Evolutionary conservation across 768 basidiomycete genomes (phyloP).

Genomic region (Boletus pseudopeckii): DNA sequence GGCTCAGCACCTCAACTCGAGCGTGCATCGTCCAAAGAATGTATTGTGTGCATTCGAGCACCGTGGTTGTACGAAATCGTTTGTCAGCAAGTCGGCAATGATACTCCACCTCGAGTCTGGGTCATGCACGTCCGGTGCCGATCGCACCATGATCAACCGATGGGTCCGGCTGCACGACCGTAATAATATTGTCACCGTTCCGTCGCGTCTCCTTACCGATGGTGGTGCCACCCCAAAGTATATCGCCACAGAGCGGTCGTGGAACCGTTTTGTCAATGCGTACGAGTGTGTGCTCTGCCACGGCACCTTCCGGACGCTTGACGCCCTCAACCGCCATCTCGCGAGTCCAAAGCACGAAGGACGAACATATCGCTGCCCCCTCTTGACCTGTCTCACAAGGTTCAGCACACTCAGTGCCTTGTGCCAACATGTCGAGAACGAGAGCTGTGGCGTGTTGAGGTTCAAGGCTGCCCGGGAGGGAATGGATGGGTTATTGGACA

Average conservation of each 20-base stretch:
- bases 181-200: slow-evolving; percentile 51
- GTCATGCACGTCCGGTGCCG: slow-evolving; percentile 48
- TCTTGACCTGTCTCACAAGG: slow-evolving; percentile 37
- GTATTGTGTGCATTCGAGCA: slow-evolving; percentile 37
- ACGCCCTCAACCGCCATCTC: slow-evolving; percentile 57
- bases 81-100: slow-evolving; percentile 54
- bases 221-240: slow-evolving; percentile 5
- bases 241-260: slow-evolving; percentile 38
- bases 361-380: slow-evolving; percentile 54
- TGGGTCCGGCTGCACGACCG: slow-evolving; percentile 43
- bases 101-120: slow-evolving; percentile 64
- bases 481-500: slow-evolving; percentile 35
- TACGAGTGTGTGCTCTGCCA: slow-evolving; percentile 71
- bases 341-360: slow-evolving; percentile 57
- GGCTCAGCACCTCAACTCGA: slow-evolving; percentile 51
- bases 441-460: slow-evolving; percentile 50
- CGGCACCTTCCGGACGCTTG: slow-evolving; percentile 36
- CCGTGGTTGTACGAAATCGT: slow-evolving; percentile 41
- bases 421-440: slow-evolving; percentile 65
- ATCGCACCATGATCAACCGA: slow-evolving; percentile 34
- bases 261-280: slow-evolving; percentile 32
- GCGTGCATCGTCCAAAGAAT: slow-evolving; percentile 40
- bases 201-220: slow-evolving; percentile 45
- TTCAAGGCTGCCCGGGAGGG: slow-evolving; percentile 41
- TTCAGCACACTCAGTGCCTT: slow-evolving; percentile 57